Conservation (phyloP, 2,329 filamentous ascomycete species). For the Phialophora expanda region DNA sequence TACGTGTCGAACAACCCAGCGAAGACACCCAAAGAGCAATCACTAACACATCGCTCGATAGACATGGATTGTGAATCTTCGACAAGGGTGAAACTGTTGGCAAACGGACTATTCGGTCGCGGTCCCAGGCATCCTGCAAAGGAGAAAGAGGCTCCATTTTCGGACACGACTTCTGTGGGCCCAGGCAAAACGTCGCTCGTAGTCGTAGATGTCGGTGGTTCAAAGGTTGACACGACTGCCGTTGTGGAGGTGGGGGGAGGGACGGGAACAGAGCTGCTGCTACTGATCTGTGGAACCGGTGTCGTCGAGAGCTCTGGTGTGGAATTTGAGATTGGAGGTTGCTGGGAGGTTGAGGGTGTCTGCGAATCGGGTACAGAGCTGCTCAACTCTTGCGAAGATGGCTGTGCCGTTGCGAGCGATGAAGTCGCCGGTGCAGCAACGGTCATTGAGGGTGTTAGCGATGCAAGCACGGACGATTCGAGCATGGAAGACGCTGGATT, state of each 20-base stretch:
- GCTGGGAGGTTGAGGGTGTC: neutral
- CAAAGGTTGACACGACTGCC: neutral
- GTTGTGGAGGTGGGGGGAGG: neutral
- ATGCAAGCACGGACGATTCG: neutral
- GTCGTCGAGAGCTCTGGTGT: neutral
- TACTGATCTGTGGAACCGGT: neutral
- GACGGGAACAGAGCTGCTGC: neutral
- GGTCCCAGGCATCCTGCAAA: constrained; percentile 35
- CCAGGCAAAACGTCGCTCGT: constrained; percentile 15
- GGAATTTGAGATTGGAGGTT: neutral
- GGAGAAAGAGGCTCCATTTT: constrained; percentile 21
- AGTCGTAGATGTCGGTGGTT: neutral
- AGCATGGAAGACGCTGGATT: neutral
- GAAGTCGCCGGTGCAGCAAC: neutral
- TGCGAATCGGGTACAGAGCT: neutral
- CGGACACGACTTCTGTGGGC: constrained; percentile 16
- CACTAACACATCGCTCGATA: constrained; percentile 28
- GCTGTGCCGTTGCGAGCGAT: neutral
- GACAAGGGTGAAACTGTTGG: constrained; percentile 25
- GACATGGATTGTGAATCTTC: constrained; percentile 31
- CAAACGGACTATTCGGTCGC: constrained; percentile 19
- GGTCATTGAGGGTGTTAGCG: neutral
- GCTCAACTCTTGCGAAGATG: neutral
- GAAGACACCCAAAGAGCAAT: constrained; percentile 21
- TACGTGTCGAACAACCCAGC: constrained; percentile 29